Base-by-base conservation (phyloP, 2,329 filamentous ascomycete species). In the Hypoxylon sp. region DNA sequence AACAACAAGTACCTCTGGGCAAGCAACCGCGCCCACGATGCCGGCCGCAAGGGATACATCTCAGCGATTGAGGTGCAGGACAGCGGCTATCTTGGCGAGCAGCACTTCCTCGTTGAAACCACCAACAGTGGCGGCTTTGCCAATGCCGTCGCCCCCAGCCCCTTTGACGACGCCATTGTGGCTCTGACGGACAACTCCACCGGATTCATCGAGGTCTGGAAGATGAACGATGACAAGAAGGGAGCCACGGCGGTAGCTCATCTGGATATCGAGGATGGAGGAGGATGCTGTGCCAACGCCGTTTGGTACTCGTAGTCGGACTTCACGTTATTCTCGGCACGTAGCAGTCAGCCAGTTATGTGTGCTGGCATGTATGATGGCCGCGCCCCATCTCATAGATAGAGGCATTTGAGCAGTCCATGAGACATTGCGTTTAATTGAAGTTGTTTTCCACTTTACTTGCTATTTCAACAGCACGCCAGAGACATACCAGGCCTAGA, bases 121-220 rank as follows among this genome's bases (percentile, higher is more conserved):
- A 73, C 69, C 2, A 73, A 71, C 3, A 78, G 76, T 54, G 78
- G 77, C 20, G 76, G 78, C 9, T 73, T 70, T 9, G 76, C 78
- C 9, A 80, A 80, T 52, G 74, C 75, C 0, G 73, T 79, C 4
- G 62, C 74, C 1, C 72, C 78, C 2, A 73, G 74, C 22, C 67
- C 62, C 5, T 79, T 77, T 46, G 72, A 72, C 38, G 77, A 79
- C 32, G 64, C 71, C 5, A 71, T 76, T 49, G 75, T 75, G 7
- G 75, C 73, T 0, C 64, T 79, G 33, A 77, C 77, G 3, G 77
- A 80, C 42, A 77, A 74, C 56, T 75, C 70, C n/a, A 72, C 69
- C 2, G 75, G 76, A 18, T 77, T 77, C 49, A 57, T 80, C 5
- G 72, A 79, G 68, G 68, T 79, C 7, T 79, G 76, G 77, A 71